Evolutionary conservation across 305 asterid species (phyloP), one percentile per base, ranked within the genome.

Genomic region (Fraxinus angustifolia): DNA sequence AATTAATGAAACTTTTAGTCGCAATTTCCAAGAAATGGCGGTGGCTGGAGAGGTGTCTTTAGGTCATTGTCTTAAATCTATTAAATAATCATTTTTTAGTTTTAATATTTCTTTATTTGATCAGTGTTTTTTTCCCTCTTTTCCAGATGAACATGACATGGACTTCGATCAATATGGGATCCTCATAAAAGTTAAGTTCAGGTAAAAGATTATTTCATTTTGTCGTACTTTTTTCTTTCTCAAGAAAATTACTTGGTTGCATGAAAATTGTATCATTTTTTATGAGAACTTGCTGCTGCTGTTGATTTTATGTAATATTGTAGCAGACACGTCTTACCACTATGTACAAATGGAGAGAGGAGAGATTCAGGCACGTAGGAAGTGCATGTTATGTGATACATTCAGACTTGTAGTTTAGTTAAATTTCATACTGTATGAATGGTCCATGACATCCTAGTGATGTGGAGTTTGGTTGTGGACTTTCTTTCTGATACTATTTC

Each of bases 11-110:
- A 94, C 98, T 85, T 96, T 96, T 81, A 89, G 98, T 82, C 90
- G 76, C 80, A 96, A 96, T 84, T 96, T 96, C 88, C 95, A 91
- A 91, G 98, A 96, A 89, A 96, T 96, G 99, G 99, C 98, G 81
- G 99, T 96, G 73, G 98, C 98, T 33, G 98, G 99, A 84, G 98
- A 94, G 87, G 99, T 96, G 68, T 90, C 94, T 77, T 86, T 96
- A 81, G 99, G 99, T 96, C 88, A 75, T 40, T 79, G 21, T 76
- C 83, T 26, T 67, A 33, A 79, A 70, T 56, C 62, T 33, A 71
- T 76, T 35, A 3, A 45, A 33, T 45, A 28, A 77, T 83, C 81
- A 62, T 40, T 81, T 87, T 76, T 36, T 73, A 28, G 50, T 16
- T 81, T 76, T 33, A 42, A 42, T 65, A 33, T 79, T 86, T 70